These are phyloP conservation scores for Botrytis galanthina DNA, from an alignment of 2,329 filamentous ascomycete genomes.

Conservation along the genomic window DNA sequence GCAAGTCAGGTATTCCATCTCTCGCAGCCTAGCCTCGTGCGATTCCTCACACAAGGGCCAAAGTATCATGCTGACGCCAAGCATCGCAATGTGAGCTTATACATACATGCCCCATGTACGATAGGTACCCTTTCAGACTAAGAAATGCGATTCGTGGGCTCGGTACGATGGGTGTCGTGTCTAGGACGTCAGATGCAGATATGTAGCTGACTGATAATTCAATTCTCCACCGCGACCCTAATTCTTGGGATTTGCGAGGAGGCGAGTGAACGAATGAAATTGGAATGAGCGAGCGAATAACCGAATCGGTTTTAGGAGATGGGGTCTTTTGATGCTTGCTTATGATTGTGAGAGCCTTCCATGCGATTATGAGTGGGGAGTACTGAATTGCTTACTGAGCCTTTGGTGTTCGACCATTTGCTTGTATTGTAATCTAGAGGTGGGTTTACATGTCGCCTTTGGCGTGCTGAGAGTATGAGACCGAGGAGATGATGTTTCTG, in stretches of 20 bases:
- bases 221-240: background rate
- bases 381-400: background rate
- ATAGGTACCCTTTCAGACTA: background rate
- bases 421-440: background rate
- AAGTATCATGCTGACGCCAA: constrained; percentile 11
- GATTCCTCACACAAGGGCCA: background rate
- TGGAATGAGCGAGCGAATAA: background rate
- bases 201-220: background rate
- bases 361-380: background rate
- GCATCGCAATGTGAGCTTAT: background rate
- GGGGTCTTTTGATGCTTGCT: background rate
- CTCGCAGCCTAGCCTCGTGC: background rate
- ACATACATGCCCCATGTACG: background rate
- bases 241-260: constrained; percentile 7
- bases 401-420: background rate
- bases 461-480: background rate
- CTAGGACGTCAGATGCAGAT: background rate
- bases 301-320: background rate
- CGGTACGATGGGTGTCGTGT: background rate
- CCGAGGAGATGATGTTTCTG: background rate
- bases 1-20: background rate
- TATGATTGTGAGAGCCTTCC: background rate
- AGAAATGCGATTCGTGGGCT: background rate
- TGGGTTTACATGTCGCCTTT: too few relatives aligned
- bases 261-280: background rate